Conservation (phyloP, 352 stramenopile genomes). For the Thalassiosira hispida region DNA sequence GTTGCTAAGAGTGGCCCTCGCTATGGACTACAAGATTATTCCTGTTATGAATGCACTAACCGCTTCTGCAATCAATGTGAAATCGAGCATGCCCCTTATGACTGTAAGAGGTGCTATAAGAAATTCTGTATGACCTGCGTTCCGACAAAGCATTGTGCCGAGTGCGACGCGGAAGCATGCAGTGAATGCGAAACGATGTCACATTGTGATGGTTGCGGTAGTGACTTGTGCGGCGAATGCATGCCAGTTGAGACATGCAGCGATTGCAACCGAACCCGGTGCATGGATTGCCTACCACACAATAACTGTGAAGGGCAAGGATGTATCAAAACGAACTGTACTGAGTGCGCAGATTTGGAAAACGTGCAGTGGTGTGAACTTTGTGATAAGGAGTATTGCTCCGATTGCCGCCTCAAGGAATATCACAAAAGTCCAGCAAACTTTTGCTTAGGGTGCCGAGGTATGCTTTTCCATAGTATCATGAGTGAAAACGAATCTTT, state of each 20-base stretch:
- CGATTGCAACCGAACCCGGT: not conserved
- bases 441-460: not conserved
- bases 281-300: not conserved
- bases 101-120: slow-evolving; percentile 6
- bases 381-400: slow-evolving; percentile 6
- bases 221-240: not conserved
- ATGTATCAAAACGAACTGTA: slow-evolving; percentile 6
- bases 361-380: not conserved
- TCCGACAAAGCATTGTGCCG: not conserved
- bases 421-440: not conserved
- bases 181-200: not conserved
- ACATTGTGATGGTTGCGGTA: not conserved
- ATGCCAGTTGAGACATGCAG: not conserved
- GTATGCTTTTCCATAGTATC: not conserved
- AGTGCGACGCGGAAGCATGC: not conserved
- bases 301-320: not conserved
- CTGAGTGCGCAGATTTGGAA: not conserved
- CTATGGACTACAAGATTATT: slow-evolving; percentile 2
- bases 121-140: slow-evolving; percentile 6
- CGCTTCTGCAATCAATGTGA: not conserved
- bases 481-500: not conserved
- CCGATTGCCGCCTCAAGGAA: slow-evolving; percentile 6
- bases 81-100: not conserved
- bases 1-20: not conserved
- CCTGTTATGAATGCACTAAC: slow-evolving; percentile 7